Evolutionary conservation across 805 yeast genomes (phyloP), one percentile per base, ranked within the genome.

Genomic region (Starmerella floris): DNA sequence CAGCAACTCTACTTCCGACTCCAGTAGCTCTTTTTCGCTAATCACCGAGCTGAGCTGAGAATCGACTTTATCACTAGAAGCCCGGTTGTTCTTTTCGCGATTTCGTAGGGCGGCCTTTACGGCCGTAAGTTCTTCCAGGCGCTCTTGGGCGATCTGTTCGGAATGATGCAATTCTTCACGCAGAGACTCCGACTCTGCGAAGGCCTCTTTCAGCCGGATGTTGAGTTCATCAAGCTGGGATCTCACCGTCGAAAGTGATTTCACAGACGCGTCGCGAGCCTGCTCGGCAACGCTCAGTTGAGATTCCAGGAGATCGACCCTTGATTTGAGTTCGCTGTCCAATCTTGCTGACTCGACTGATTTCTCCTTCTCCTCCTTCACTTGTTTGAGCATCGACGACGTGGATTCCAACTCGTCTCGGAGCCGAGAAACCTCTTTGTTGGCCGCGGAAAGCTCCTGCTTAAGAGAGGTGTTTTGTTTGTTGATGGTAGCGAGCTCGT

Each of bases 161-260:
- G 82, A 66, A 44, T 87, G 96, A 10, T 71, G 65, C n/a, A 88
- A 62, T 55, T 87, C 95, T 43, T 84, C 94, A 51, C 82, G 85
- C 23, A 87, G 58, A 2, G 75, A 71, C 43, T 81, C 85, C 20
- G 73, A 66, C 48, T 73, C 70, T 41, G 67, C 67, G 34, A 68
- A 69, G 1, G 76, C 64, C 52, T 91, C 97, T 46, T 72, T 72
- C 31, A 77, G 62, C 41, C 81, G 74, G 69, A 80, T 71, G 2
- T 69, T 53, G 38, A 55, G 51, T 46, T 55, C 63, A 37, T 58
- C 63, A 20, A 55, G 51, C 52, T 54, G 67, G 36, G 53, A 37
- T 27, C 47, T 52, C 45, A 52, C 45, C 19, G 22, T 21, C 27
- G 40, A 42, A 49, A 30, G 46, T 15, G 46, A 35, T 23, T 42